A percentile compares a stretch with the other conserved stretches of the same genome.
Conservation (phyloP, 768 basidiomycete species). For the Tubosaeta sp. region DNA sequence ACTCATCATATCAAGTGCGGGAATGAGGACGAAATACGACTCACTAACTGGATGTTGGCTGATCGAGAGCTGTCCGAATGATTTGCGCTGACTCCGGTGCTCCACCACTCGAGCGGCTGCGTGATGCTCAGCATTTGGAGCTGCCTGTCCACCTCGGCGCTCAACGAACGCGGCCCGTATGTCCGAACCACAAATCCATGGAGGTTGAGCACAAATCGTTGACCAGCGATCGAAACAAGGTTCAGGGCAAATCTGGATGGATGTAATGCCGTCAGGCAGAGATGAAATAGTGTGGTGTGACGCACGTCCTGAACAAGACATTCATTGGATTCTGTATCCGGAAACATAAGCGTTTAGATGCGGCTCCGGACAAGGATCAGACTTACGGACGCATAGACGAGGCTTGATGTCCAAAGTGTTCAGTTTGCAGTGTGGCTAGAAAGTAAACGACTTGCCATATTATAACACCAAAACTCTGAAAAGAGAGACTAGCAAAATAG, state of each 20-base stretch:
- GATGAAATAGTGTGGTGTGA: background rate
- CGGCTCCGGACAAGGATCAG: background rate
- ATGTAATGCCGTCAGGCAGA: too few relatives aligned
- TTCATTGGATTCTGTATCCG: background rate
- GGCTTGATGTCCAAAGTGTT: background rate
- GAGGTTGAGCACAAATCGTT: conserved; percentile 18
- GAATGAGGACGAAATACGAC: background rate
- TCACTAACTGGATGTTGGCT: background rate
- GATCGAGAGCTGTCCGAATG: background rate
- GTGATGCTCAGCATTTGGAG: conserved; percentile 1
- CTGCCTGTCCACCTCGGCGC: conserved; percentile 16
- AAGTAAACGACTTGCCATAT: conserved; percentile 4
- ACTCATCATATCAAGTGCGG: background rate
- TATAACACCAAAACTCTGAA: background rate
- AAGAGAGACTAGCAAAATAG: conserved; percentile 1
- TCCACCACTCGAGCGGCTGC: background rate
- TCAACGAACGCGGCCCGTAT: conserved; percentile 4
- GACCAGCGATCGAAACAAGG: conserved; percentile 18
- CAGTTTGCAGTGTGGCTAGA: background rate
- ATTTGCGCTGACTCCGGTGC: background rate
- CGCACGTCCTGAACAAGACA: background rate
- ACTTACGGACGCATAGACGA: background rate
- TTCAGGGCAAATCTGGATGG: conserved; percentile 8
- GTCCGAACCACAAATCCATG: conserved; percentile 8
- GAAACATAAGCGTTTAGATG: background rate